Evolutionary conservation across 768 basidiomycete species (phyloP).

Genomic region (Lactarius sanguifluus): DNA sequence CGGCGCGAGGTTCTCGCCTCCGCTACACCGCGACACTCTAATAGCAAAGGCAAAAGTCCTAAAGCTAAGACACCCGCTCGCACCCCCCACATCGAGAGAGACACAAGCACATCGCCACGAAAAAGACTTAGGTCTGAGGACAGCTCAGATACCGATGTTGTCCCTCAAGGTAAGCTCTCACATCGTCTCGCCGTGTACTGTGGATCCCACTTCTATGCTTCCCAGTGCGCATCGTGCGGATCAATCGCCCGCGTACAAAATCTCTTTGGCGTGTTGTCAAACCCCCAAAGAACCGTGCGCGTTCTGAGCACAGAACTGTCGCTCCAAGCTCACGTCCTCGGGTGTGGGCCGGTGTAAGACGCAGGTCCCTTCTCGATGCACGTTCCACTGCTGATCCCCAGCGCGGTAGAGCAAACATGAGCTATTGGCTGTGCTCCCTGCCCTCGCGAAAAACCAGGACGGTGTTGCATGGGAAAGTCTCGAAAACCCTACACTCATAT

Average conservation of each 20-base stretch:
- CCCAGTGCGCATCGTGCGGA: background rate
- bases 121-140: background rate
- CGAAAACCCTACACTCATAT: slow-evolving; percentile 13
- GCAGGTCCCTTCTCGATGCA: background rate
- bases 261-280: slow-evolving; percentile 17
- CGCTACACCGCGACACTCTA: background rate
- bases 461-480: slow-evolving; percentile 15
- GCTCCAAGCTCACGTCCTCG: slow-evolving; percentile 9
- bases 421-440: slow-evolving; percentile 20
- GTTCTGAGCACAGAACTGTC: background rate
- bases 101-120: background rate
- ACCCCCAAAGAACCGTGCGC: background rate
- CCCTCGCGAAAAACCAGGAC: slow-evolving; percentile 11
- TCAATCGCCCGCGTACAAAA: slow-evolving; percentile 1
- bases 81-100: background rate
- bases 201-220: no score
- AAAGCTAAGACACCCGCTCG: background rate
- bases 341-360: slow-evolving; percentile 24
- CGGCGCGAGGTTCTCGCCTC: no score
- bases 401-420: slow-evolving; percentile 16
- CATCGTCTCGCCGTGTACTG: background rate
- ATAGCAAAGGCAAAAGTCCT: background rate
- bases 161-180: background rate
- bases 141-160: background rate
- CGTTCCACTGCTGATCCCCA: background rate